Conservation (phyloP, 2,329 filamentous ascomycete genomes). For the Aspergillus ibericus region DNA sequence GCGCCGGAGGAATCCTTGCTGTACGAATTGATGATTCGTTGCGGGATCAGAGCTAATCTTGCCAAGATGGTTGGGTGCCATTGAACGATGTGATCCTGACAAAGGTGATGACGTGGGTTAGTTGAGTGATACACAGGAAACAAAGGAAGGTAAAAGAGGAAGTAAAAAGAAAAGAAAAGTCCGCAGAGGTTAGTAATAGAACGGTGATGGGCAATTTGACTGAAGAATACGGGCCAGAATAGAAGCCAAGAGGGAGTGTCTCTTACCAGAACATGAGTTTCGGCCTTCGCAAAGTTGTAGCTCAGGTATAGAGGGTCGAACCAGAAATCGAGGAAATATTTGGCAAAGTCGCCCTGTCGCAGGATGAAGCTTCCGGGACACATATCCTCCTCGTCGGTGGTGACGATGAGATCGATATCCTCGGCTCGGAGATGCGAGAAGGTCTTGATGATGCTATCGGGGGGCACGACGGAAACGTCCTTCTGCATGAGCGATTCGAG, state of each 20-base stretch:
- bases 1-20: conserved; percentile 47
- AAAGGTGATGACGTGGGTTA: conserved; percentile 28
- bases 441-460: conserved; percentile 95
- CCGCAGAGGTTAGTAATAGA: not conserved
- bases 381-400: conserved; percentile 80
- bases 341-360: conserved; percentile 82
- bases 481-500: conserved; percentile 80
- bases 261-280: conserved; percentile 82
- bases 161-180: not conserved
- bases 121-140: not conserved
- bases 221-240: not conserved
- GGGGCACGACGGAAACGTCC: conserved; percentile 83
- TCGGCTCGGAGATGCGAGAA: conserved; percentile 76
- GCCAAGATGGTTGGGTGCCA: conserved; percentile 97
- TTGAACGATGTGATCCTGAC: conserved; percentile 80
- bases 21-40: conserved; percentile 80
- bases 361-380: conserved; percentile 76
- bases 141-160: not conserved
- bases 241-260: not conserved
- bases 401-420: conserved; percentile 77
- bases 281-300: conserved; percentile 96
- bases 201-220: too few species aligned
- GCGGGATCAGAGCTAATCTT: conserved; percentile 84
- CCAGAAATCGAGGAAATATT: conserved; percentile 92
- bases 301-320: conserved; percentile 89